Percentiles rank a stretch among this genome's conserved stretches.
phyloP scores from a whole-genome alignment of 805 yeast genomes.

The Ogataea methylovora region DNA sequence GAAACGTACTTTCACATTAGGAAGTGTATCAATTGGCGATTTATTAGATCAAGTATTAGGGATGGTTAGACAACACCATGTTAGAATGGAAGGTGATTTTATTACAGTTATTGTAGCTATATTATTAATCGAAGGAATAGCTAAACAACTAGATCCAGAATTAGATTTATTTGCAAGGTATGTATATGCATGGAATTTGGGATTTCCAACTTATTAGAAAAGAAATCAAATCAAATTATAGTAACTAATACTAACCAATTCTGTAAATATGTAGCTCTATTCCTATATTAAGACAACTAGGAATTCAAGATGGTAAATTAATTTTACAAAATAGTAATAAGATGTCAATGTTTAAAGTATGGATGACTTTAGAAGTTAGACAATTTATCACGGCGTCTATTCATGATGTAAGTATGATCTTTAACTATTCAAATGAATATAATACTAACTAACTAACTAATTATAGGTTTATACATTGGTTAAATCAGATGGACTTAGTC shows the following conservation, averaged over 20 bases:
- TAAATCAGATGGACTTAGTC: constrained; percentile 59
- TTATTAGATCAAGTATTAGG: constrained; percentile 75
- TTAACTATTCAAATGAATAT: background rate
- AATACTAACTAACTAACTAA: constrained; percentile 7
- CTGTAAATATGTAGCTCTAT: constrained; percentile 45
- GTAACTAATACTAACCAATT: background rate
- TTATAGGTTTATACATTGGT: constrained; percentile 42
- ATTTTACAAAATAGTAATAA: constrained; percentile 49
- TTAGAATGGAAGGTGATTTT: constrained; percentile 95
- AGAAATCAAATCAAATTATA: background rate
- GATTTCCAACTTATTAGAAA: constrained; percentile 25
- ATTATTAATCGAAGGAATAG: constrained; percentile 86
- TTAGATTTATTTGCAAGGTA: constrained; percentile 94
- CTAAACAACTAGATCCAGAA: constrained; percentile 88
- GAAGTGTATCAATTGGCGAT: constrained; percentile 89
- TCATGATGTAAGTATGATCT: constrained; percentile 56
- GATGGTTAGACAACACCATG: constrained; percentile 93
- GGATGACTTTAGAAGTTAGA: constrained; percentile 86
- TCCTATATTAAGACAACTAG: constrained; percentile 78
- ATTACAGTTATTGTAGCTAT: constrained; percentile 94
- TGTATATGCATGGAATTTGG: constrained; percentile 46
- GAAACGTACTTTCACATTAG: constrained; percentile 84
- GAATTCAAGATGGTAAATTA: constrained; percentile 60
- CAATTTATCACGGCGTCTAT: constrained; percentile 79
- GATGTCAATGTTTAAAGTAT: constrained; percentile 79